Base-by-base conservation (phyloP, 2,329 filamentous ascomycete species). In the Monilinia fructigena region DNA sequence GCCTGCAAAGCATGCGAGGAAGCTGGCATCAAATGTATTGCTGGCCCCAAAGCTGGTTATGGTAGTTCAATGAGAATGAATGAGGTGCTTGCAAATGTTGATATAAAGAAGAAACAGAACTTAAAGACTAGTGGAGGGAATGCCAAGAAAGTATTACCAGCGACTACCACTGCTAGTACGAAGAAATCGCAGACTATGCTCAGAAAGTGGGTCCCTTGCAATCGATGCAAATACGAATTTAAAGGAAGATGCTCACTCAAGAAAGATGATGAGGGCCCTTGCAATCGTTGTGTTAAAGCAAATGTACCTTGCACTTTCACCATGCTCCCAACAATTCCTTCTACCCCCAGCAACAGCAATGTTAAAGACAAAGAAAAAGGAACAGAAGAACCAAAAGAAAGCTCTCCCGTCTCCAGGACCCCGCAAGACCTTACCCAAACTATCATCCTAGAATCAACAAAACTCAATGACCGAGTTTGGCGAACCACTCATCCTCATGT, bases 1-100 rank as follows among this genome's bases (percentile, higher is more conserved):
- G 52, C 52, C 7, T 75, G 71, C n/a, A 59, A 73, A n/a, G 61
- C 58, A 8, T 75, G 72, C 47, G 65, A 65, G 4, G 66, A 72
- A 3, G 65, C 66, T 4, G 66, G 61, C 0, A 55, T 70, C 4
- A 58, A 50, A 47, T 74, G 72, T 52, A 66, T 67, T 60, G 72
- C 72, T 38, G 70, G 58, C 35, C 71, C 67, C 26, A 63, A 54
- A 55, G 26, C 47, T 63, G 47, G 47, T 14, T 38, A 18, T 4
- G 35, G 18, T 20, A 40, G 18, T 53, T 42, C 42, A 28, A 47
- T 69, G 20, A 65, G 56, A 42, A 55, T 40, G 4, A 23, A 26
- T 14, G 62, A 61, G 16, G 53, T 45, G 26, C 50, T 26, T 48
- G 42, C n/a, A 26, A 55, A 3, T 28, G 18, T 18, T 63, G 28